Conservation (phyloP, 2,329 filamentous ascomycete genomes). For the Colletotrichum sojae region DNA sequence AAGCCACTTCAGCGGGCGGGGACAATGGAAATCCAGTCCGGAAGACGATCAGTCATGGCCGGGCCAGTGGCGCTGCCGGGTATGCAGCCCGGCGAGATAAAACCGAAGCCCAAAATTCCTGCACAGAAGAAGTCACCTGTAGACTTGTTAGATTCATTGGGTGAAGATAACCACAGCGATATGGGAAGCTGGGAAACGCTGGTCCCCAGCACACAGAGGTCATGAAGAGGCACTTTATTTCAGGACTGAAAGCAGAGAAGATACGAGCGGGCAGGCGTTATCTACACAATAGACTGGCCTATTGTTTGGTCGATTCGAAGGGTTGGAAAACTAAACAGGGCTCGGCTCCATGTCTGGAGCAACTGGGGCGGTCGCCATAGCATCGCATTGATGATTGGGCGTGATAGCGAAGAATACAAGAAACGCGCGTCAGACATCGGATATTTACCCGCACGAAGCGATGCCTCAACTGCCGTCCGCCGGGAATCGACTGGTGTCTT, state of each 20-base stretch:
- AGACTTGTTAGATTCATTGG: slow-evolving; percentile 63
- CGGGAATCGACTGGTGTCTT: slow-evolving; percentile 13
- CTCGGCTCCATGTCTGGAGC: not conserved
- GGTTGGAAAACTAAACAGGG: not conserved
- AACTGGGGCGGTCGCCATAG: not conserved
- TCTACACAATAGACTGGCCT: slow-evolving; percentile 4
- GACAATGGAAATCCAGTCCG: slow-evolving; percentile 21
- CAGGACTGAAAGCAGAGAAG: not conserved
- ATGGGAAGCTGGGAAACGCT: slow-evolving; percentile 70
- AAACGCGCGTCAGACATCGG: slow-evolving; percentile 6
- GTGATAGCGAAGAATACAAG: slow-evolving; percentile 9
- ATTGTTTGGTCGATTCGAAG: slow-evolving; percentile 14
- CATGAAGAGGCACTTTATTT: not conserved
- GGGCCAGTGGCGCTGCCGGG: slow-evolving; percentile 39
- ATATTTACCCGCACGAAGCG: not conserved
- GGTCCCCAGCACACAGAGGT: slow-evolving; percentile 57
- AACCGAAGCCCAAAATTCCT: slow-evolving; percentile 33
- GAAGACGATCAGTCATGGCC: slow-evolving; percentile 35
- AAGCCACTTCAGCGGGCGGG: slow-evolving; percentile 27
- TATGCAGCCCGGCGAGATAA: slow-evolving; percentile 32
- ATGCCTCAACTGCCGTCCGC: slow-evolving; percentile 5
- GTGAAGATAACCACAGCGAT: slow-evolving; percentile 58
- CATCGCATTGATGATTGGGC: slow-evolving; percentile 4
- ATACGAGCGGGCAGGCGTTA: not conserved
- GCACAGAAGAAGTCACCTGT: slow-evolving; percentile 47